Conservation (phyloP, 176 grass and related monocot genomes). For the Aegilops tauschii region DNA sequence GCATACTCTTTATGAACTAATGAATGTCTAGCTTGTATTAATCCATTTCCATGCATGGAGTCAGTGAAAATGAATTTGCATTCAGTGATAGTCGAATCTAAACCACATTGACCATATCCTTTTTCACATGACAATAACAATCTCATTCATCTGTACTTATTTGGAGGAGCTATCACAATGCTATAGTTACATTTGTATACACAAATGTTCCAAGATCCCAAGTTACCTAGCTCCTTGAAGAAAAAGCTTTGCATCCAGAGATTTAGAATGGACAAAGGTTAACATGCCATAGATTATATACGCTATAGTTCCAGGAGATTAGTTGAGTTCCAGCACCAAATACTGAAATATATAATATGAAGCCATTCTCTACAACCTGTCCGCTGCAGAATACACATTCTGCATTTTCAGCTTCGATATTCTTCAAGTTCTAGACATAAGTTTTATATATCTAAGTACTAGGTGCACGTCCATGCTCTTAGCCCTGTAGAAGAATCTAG, state of each 20-base stretch:
- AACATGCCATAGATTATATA: not conserved
- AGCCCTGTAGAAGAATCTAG: conserved; percentile 21
- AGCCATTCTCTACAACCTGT: not conserved
- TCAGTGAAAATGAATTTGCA: not conserved
- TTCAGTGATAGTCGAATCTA: not conserved
- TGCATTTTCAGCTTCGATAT: conserved; percentile 1
- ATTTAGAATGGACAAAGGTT: not conserved
- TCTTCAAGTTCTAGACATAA: not conserved
- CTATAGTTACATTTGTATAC: not conserved
- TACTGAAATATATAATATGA: not conserved
- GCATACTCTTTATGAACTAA: not conserved
- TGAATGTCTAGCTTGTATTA: not conserved
- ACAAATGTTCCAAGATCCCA: not conserved
- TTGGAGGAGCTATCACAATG: not conserved
- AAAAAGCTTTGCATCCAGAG: not conserved
- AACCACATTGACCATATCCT: not conserved
- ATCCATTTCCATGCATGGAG: not conserved
- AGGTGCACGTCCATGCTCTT: not conserved
- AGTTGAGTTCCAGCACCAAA: not conserved
- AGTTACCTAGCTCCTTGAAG: not conserved
- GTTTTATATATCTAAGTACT: not conserved
- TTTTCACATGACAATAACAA: not conserved
- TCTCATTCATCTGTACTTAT: not conserved
- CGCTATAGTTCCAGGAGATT: not conserved
- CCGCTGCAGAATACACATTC: not conserved